Evolutionary conservation across 164 flowering plant species (phyloP).

Genomic region (Hamamelis virginiana): DNA sequence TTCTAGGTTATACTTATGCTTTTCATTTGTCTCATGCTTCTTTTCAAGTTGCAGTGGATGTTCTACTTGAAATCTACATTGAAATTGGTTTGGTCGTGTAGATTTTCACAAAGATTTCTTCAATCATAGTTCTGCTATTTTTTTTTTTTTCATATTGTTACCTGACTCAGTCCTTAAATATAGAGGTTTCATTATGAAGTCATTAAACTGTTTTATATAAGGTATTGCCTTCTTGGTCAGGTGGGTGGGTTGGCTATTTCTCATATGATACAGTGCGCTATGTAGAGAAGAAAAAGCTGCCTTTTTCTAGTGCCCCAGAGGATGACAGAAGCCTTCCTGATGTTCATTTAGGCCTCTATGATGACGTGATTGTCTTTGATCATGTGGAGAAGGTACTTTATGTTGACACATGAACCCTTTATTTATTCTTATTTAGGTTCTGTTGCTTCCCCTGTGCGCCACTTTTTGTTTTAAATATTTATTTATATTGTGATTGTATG

Average conservation of each 20-base stretch:
- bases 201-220: not conserved
- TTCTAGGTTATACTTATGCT: too few species aligned
- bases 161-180: not conserved
- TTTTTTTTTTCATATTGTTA: not conserved
- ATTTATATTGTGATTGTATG: not conserved
- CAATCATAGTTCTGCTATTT: too few species aligned
- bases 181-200: not conserved
- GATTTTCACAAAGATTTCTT: too few species aligned
- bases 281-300: slow-evolving; percentile 84
- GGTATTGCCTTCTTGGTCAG: slow-evolving; percentile 39
- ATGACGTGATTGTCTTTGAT: slow-evolving; percentile 89
- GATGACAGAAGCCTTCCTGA: slow-evolving; percentile 95
- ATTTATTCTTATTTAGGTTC: not conserved
- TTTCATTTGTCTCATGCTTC: too few species aligned
- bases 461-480: not conserved
- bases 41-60: too few species aligned
- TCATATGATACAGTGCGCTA: slow-evolving; percentile 94
- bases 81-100: too few species aligned
- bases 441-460: not conserved
- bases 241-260: slow-evolving; percentile 98
- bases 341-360: slow-evolving; percentile 86
- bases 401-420: not conserved
- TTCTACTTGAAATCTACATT: too few species aligned
- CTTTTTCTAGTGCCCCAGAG: slow-evolving; percentile 72
- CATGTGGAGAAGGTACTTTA: slow-evolving; percentile 84